Evolutionary conservation across 2,329 filamentous ascomycete species (phyloP).

Genomic region (Endoconidiophora polonica): DNA sequence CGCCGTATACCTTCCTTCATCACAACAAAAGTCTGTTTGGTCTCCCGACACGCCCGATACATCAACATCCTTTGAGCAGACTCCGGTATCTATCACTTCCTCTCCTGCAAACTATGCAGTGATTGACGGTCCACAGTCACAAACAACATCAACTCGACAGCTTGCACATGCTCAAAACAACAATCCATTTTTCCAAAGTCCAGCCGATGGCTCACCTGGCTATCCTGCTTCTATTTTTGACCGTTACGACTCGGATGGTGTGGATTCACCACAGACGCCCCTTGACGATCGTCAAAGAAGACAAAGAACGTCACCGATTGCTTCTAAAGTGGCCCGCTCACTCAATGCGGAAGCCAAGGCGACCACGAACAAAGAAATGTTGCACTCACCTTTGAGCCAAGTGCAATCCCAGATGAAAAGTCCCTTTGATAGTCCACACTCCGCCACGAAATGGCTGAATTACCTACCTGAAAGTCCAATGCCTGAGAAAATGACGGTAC

Average conservation of each 20-base stretch:
- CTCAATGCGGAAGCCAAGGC: background rate
- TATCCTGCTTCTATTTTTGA: slow-evolving; percentile 12
- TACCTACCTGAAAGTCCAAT: slow-evolving; percentile 10
- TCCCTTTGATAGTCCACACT: background rate
- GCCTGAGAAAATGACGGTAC: slow-evolving; percentile 4
- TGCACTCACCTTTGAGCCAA: slow-evolving; percentile 1
- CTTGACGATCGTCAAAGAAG: background rate
- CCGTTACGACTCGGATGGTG: slow-evolving; percentile 1
- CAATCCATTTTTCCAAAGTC: slow-evolving; percentile 4
- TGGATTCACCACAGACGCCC: slow-evolving; percentile 3
- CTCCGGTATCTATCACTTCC: slow-evolving; percentile 7
- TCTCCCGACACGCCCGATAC: slow-evolving; percentile 44
- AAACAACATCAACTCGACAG: background rate
- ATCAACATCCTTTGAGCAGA: slow-evolving; percentile 20
- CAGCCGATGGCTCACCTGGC: slow-evolving; percentile 1
- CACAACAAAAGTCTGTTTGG: slow-evolving; percentile 23
- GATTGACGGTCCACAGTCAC: background rate
- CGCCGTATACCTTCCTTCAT: background rate
- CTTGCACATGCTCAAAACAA: background rate
- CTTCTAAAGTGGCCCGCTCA: background rate
- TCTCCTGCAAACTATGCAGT: background rate
- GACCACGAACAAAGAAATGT: slow-evolving; percentile 5
- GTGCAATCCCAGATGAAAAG: background rate
- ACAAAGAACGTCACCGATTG: background rate
- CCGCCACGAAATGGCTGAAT: slow-evolving; percentile 10